phyloP scores from a whole-genome alignment of 2,329 filamentous ascomycete genomes.

The Aspergillus hiratsukae region DNA sequence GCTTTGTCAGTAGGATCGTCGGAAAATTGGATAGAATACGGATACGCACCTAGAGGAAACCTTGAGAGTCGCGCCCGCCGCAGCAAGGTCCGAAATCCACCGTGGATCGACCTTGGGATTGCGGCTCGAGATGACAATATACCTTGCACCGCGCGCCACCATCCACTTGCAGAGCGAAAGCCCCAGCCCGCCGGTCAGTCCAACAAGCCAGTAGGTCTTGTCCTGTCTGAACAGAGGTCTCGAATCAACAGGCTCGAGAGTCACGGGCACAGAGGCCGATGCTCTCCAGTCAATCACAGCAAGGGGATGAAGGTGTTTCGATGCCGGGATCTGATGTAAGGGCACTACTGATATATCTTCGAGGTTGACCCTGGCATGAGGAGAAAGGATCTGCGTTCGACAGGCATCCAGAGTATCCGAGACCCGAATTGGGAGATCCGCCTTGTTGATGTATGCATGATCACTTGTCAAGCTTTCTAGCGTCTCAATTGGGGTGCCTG shows the following conservation, averaged over 20 bases:
- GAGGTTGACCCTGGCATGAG: too few species aligned
- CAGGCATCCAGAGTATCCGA: too few species aligned
- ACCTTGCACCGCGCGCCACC: slow-evolving; percentile 21
- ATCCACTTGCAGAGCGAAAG: slow-evolving; percentile 26
- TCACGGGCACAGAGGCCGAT: neutral
- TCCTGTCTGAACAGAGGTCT: slow-evolving; percentile 10
- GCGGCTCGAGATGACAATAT: slow-evolving; percentile 26
- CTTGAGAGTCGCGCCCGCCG: slow-evolving; percentile 1
- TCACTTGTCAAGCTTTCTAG: too few species aligned
- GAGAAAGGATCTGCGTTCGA: too few species aligned
- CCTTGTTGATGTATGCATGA: too few species aligned
- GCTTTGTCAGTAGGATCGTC: too few species aligned
- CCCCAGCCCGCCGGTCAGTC: slow-evolving; percentile 28
- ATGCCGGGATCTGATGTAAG: too few species aligned
- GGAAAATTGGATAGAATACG: too few species aligned
- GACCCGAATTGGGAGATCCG: too few species aligned
- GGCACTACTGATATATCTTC: too few species aligned
- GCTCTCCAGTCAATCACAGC: neutral
- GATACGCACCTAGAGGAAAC: neutral
- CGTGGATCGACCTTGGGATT: slow-evolving; percentile 18
- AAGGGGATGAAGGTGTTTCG: too few species aligned
- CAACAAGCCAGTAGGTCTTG: slow-evolving; percentile 29
- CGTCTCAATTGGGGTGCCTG: too few species aligned
- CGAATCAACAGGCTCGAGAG: slow-evolving; percentile 1
- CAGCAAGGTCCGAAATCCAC: slow-evolving; percentile 10